A percentile compares a stretch with the other conserved stretches of the same genome.
Evolutionary conservation across 2,329 filamentous ascomycete genomes (phyloP).

Genomic region (Xylaria sp.): DNA sequence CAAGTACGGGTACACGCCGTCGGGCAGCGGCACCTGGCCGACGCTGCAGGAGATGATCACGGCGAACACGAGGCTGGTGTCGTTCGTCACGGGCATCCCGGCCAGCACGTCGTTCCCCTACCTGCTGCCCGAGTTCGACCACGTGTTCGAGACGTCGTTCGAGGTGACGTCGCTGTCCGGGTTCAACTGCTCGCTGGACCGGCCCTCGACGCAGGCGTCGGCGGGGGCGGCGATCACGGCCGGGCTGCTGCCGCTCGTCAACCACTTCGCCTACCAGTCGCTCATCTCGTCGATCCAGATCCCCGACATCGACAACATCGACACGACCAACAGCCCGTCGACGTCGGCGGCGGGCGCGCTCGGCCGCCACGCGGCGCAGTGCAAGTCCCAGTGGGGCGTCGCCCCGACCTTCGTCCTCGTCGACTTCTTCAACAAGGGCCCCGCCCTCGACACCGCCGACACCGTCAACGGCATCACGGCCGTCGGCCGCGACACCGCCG

Average conservation of each 20-base stretch:
- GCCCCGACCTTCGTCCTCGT: conserved; percentile 75
- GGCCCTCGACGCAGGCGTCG: conserved; percentile 57
- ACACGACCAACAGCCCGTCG: conserved; percentile 66
- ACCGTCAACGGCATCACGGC: conserved; percentile 60
- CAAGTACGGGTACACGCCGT: conserved; percentile 59
- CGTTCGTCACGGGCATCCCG: conserved; percentile 64
- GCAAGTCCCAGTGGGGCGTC: conserved; percentile 59
- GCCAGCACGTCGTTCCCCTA: conserved; percentile 57
- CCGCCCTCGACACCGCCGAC: conserved; percentile 71
- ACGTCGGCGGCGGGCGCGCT: conserved; percentile 56
- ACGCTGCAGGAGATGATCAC: conserved; percentile 69
- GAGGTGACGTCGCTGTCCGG: conserved; percentile 62
- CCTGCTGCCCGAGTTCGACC: conserved; percentile 64
- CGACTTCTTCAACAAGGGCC: conserved; percentile 77
- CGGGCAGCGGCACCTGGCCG: conserved; percentile 60
- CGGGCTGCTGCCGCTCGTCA: conserved; percentile 71
- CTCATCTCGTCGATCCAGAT: conserved; percentile 58
- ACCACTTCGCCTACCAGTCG: conserved; percentile 74
- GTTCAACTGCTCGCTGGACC: conserved; percentile 74
- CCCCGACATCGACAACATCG: conserved; percentile 63
- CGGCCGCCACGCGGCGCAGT: conserved; percentile 57
- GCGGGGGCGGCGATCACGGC: conserved; percentile 57
- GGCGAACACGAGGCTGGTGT: conserved; percentile 64
- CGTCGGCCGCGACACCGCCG: conserved; percentile 38
- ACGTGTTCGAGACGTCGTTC: conserved; percentile 74